A percentile compares a stretch with the other conserved stretches of the same genome.
phyloP scores from a whole-genome alignment of 306 rosid genomes.

The Cicer cuneatum region DNA sequence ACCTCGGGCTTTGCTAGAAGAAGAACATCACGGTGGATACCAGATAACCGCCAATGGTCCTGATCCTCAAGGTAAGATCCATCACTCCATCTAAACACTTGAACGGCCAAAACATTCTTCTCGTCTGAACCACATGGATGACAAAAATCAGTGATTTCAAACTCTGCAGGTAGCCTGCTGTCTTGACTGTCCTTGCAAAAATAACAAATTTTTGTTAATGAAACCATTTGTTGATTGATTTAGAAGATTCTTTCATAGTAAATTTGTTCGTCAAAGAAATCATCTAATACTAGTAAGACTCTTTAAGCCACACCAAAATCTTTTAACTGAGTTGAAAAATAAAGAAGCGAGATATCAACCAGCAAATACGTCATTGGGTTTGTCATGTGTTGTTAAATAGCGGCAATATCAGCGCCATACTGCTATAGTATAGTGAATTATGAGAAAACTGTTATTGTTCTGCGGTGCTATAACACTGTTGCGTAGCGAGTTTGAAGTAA shows the following conservation, averaged over 20 bases:
- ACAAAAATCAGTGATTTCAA: conserved; percentile 89
- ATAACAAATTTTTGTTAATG: conserved; percentile 43
- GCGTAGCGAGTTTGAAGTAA: no score
- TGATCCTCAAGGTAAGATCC: conserved; percentile 98
- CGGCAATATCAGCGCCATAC: no score
- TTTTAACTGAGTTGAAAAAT: conserved; percentile 8
- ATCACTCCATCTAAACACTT: conserved; percentile 95
- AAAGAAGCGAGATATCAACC: conserved; percentile 6
- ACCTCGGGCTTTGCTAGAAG: conserved; percentile 94
- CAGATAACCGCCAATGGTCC: conserved; percentile 97
- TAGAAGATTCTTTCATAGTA: conserved; percentile 24
- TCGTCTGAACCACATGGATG: conserved; percentile 69
- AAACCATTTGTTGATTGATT: conserved; percentile 26
- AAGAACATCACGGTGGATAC: conserved; percentile 93
- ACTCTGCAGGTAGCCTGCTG: conserved; percentile 94
- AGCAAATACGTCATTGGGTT: neutral
- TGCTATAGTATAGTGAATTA: no score
- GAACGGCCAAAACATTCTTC: conserved; percentile 85
- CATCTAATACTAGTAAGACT: conserved; percentile 27
- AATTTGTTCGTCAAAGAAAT: conserved; percentile 13
- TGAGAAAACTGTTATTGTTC: no score
- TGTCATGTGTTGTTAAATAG: neutral
- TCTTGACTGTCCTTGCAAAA: conserved; percentile 87
- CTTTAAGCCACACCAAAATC: conserved; percentile 6
- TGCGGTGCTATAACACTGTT: no score